phyloP scores from a whole-genome alignment of 305 asterid species.

The Fraxinus sp. region DNA sequence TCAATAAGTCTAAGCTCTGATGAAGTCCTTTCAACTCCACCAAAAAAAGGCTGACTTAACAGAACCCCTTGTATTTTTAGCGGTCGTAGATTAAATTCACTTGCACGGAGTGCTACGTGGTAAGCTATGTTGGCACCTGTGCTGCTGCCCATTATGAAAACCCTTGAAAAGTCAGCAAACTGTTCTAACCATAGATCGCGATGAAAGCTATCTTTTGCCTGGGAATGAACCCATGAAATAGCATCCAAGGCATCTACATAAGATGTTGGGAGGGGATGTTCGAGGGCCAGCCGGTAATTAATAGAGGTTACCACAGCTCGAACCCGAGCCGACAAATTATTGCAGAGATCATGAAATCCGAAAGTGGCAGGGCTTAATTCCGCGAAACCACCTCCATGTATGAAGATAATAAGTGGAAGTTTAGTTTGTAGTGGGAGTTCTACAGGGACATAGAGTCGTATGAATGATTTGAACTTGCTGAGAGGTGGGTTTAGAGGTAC shows the following conservation, averaged over 20 bases:
- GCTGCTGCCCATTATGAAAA: slow-evolving; percentile 30
- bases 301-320: slow-evolving; percentile 14
- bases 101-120: slow-evolving; percentile 10
- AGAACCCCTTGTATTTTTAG: not conserved
- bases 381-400: slow-evolving; percentile 27
- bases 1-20: not conserved
- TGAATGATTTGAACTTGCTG: not conserved
- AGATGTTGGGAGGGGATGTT: slow-evolving; percentile 26
- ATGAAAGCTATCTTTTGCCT: not conserved
- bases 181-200: not conserved
- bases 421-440: not conserved
- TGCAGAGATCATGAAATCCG: not conserved
- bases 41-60: not conserved
- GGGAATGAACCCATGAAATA: not conserved
- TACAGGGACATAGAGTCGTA: not conserved
- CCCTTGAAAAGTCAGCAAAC: slow-evolving; percentile 22
- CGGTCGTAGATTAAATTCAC: not conserved
- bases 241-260: slow-evolving; percentile 22
- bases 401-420: slow-evolving; percentile 19
- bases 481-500: not conserved
- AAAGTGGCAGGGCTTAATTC: not conserved
- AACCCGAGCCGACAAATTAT: not conserved
- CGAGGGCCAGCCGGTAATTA: slow-evolving; percentile 21
- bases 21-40: not conserved
- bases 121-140: slow-evolving; percentile 30